Conservation (phyloP, 2,329 filamentous ascomycete species). For the Botrytis elliptica region DNA sequence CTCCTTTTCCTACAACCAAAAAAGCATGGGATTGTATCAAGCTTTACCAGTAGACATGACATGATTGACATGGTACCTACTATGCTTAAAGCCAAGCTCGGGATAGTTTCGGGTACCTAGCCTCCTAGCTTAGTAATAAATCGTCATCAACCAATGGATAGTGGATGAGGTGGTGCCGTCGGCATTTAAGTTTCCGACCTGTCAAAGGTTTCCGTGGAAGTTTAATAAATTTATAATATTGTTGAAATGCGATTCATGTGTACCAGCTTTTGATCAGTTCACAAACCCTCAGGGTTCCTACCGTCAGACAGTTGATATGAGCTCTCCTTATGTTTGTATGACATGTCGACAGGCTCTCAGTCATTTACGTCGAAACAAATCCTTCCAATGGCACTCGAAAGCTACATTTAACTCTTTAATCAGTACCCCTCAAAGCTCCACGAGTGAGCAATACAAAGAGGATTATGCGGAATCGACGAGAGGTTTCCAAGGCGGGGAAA, state of each 20-base stretch:
- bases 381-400: conserved; percentile 30
- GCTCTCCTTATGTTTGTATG: conserved; percentile 34
- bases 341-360: conserved; percentile 34
- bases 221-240: neutral
- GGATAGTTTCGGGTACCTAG: neutral
- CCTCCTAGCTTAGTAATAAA: neutral
- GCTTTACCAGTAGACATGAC: neutral
- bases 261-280: neutral
- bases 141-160: neutral
- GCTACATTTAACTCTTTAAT: conserved; percentile 33
- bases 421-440: conserved; percentile 1
- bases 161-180: neutral
- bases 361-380: conserved; percentile 24
- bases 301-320: conserved; percentile 29
- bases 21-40: neutral
- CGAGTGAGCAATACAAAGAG: conserved; percentile 10
- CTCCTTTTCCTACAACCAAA: neutral
- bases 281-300: neutral
- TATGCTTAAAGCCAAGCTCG: neutral
- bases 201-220: neutral
- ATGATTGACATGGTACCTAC: neutral
- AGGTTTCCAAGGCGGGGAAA: neutral
- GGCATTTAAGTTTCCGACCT: neutral
- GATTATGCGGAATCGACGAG: neutral
- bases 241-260: neutral